phyloP scores from a whole-genome alignment of 176 grass and related monocot genomes.

The Panicum miliaceum region DNA sequence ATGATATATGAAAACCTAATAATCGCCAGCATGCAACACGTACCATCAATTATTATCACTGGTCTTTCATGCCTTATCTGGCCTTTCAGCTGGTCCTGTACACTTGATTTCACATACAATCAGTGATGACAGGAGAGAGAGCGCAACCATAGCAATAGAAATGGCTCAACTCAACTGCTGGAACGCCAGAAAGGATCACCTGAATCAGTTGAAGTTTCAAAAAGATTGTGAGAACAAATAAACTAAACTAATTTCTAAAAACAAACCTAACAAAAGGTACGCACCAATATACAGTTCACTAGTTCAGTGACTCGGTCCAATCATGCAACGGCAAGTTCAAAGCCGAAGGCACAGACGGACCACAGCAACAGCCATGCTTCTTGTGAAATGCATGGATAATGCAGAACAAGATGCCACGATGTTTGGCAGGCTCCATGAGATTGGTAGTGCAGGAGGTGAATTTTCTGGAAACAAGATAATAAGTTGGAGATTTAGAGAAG shows the following conservation, averaged over 20 bases:
- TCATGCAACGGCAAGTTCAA: not conserved
- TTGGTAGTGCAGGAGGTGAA: not conserved
- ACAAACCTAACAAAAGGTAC: not conserved
- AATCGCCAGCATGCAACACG: not conserved
- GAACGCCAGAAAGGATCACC: not conserved
- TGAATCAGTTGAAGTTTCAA: constrained; percentile 24
- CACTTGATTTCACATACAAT: not conserved
- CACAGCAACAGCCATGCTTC: not conserved
- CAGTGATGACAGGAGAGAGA: not conserved
- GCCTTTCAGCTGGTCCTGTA: not conserved
- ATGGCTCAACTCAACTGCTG: not conserved
- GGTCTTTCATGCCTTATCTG: not conserved
- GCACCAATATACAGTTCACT: constrained; percentile 1
- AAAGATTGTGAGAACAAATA: not conserved
- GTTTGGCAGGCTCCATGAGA: not conserved
- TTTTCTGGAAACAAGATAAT: not conserved
- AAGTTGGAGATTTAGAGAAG: not conserved
- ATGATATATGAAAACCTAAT: too few relatives aligned
- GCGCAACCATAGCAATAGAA: not conserved
- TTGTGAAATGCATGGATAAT: constrained; percentile 1
- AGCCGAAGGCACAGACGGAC: not conserved
- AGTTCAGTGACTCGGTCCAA: not conserved
- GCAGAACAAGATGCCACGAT: not conserved
- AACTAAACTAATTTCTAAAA: constrained; percentile 6
- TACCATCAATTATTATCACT: not conserved